Evolutionary conservation across 1,139 yeast genomes (phyloP).

Genomic region (Wickerhamomyces sp.): DNA sequence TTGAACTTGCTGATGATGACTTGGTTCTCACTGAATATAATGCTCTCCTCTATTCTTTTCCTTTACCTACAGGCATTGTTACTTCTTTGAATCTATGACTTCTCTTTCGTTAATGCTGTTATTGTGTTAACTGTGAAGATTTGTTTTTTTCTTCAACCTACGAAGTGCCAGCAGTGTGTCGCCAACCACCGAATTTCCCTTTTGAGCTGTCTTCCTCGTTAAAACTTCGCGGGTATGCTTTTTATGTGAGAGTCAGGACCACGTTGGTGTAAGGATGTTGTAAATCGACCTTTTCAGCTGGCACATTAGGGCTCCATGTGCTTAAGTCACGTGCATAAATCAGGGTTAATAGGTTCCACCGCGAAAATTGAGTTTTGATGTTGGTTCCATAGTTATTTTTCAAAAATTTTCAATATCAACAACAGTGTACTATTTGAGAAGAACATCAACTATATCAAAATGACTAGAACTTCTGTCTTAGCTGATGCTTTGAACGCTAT

Average conservation of each 20-base stretch:
- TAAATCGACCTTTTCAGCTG: too few species aligned
- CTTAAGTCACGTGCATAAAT: too few species aligned
- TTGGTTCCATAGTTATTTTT: not conserved
- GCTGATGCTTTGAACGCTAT: conserved; percentile 98
- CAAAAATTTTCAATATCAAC: conserved; percentile 23
- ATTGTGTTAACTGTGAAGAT: conserved; percentile 1
- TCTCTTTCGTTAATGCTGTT: not conserved
- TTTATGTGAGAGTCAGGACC: not conserved
- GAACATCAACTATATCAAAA: conserved; percentile 30
- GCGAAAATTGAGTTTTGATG: too few species aligned
- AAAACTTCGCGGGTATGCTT: not conserved
- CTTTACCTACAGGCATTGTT: conserved; percentile 26
- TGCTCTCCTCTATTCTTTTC: not conserved
- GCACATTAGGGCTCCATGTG: too few species aligned
- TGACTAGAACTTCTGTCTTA: conserved; percentile 98
- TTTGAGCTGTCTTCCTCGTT: not conserved
- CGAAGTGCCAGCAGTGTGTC: not conserved
- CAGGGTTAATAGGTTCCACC: too few species aligned
- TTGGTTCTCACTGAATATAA: not conserved
- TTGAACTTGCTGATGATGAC: not conserved
- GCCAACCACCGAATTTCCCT: not conserved
- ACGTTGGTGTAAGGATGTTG: not conserved
- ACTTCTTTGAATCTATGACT: conserved; percentile 20
- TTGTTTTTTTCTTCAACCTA: conserved; percentile 8
- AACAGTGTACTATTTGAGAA: not conserved